Evolutionary conservation across 495 filamentous ascomycete species (phyloP), one percentile per base, ranked within the genome.

Genomic region (Alectoria sarmentosa): DNA sequence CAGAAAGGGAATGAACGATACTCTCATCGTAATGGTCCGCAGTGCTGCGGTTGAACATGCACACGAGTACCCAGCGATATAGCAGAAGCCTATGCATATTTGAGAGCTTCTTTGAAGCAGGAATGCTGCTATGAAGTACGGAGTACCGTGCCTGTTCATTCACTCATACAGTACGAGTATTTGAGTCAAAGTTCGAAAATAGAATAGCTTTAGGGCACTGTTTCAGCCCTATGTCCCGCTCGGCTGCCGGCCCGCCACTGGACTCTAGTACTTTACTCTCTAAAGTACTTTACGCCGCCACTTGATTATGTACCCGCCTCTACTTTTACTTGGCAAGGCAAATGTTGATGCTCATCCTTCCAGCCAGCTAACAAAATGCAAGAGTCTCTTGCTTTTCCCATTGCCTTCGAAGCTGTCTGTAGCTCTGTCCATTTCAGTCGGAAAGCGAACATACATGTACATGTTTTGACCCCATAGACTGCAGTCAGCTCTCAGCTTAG

Each of bases 371-470:
- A 34, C 4, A 58, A 30, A 26, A 42, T 60, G 46, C 5, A 60
- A 34, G 15, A 54, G 9, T 65, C 54, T 60, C 56, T 17, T 60
- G 60, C 19, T 44, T 32, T 23, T 37, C 11, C 42, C n/a, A 39
- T 14, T 48, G 55, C 38, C 54, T 19, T 23, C n/a, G n/a, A n/a
- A n/a, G n/a, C n/a, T 15, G 8, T 21, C 4, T 17, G 19, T 21
- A 26, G 0, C 23, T 30, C 37, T 44, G 10, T 55, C 7, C 28
- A 23, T 36, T 26, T 13, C 23, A n/a, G 26, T 11, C 10, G 26
- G 2, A 60, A 7, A 17, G 0, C 15, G 44, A 32, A 37, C 21
- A 17, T 59, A 60, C 34, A 60, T 54, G 5, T 26, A 13, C 21
- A 34, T 19, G n/a, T n/a, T n/a, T n/a, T 42, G 57, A 65, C 23